Evolutionary conservation across 1,139 yeast genomes (phyloP), one percentile per base, ranked within the genome.

Genomic region (Magnusiomyces sp.): DNA sequence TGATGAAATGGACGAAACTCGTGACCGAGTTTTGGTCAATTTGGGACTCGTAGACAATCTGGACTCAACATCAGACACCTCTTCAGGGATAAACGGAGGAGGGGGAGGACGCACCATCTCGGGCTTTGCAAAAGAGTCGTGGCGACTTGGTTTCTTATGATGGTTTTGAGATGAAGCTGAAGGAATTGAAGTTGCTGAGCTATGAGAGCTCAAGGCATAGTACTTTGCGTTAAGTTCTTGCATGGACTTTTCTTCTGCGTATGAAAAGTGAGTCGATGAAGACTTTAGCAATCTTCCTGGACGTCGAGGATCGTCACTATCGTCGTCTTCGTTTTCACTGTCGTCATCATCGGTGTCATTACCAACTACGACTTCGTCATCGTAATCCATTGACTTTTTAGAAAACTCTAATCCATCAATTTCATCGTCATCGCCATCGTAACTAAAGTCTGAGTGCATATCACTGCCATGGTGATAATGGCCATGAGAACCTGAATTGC

Each of bases 151-250:
- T 9, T 34, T 27, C 10, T 13, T 9, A 6, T 11, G 40, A 9
- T 42, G 34, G 14, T 29, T 42, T n/a, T 6, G 14, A 16, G 38
- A 11, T 14, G 37, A 19, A 14, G 27, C 3, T 2, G 36, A 14
- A 6, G 32, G 19, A 19, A 31, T 38, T 14, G 39, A 10, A 19
- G 37, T 32, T 11, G 33, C 16, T 10, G 40, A 43, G 5, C 11
- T n/a, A 20, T 37, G 43, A 38, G 56, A 39, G 34, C 58, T 58
- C 42, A 84, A 71, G 0, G 92, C 87, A 56, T 76, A 73, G 49
- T 80, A 65, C 60, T 83, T 84, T 57, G 88, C 81, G 56, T 83
- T 89, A 54, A 83, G 80, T 52, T 82, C 88, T 62, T 77, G 77
- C 59, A 82, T 71, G 59, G 74, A 72, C 59, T 73, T 74, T 58